Conservation (phyloP, 805 yeast species). For the Myxozyma sirexii region DNA sequence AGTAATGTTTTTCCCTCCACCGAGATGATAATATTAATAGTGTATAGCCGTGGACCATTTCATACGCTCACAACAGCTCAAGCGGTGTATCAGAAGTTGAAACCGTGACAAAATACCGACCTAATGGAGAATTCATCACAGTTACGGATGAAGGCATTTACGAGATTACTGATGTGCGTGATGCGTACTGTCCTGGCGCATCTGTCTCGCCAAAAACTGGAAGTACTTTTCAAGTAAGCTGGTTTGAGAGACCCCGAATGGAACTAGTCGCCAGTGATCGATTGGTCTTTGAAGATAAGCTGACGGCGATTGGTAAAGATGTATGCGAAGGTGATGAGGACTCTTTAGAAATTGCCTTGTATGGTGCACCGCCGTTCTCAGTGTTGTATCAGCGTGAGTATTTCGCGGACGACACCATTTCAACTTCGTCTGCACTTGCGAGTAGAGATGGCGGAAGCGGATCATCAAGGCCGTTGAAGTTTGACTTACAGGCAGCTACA, state of each 20-base stretch:
- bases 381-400: constrained; percentile 25
- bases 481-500: constrained; percentile 54
- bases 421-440: constrained; percentile 60
- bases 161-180: constrained; percentile 50
- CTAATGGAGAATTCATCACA: constrained; percentile 41
- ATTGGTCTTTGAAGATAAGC: constrained; percentile 36
- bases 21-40: no score
- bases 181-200: constrained; percentile 55
- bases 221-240: constrained; percentile 47
- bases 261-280: constrained; percentile 44
- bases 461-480: neutral
- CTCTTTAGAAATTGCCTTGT: constrained; percentile 53
- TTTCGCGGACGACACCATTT: constrained; percentile 25
- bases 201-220: constrained; percentile 41
- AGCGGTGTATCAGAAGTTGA: neutral
- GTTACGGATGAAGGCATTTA: constrained; percentile 54
- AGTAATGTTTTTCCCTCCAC: neutral
- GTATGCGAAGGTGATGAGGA: constrained; percentile 56
- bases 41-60: constrained; percentile 48
- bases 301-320: constrained; percentile 43
- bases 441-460: constrained; percentile 39
- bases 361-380: constrained; percentile 42
- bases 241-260: constrained; percentile 53
- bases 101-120: constrained; percentile 8
- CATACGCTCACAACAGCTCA: constrained; percentile 33